Evolutionary conservation across 129 eudicot genomes (phyloP).

Genomic region (Glebionis coronaria): DNA sequence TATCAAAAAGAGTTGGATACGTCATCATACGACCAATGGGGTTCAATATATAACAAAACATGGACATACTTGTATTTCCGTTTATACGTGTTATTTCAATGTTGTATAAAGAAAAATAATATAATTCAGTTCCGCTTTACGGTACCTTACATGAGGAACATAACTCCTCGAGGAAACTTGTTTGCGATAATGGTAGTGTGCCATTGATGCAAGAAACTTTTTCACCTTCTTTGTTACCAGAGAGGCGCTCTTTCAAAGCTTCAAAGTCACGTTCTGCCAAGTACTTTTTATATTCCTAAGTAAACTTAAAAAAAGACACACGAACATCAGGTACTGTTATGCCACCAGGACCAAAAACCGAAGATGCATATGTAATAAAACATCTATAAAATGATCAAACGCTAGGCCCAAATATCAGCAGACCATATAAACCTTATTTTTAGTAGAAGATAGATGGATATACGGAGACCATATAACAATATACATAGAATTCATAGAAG

Average conservation of each 20-base stretch:
- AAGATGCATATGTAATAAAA: slow-evolving; percentile 10
- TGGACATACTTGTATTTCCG: not conserved
- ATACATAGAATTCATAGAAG: no score
- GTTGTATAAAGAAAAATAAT: not conserved
- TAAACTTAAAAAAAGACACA: slow-evolving; percentile 63
- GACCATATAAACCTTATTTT: no score
- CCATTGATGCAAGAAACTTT: slow-evolving; percentile 88
- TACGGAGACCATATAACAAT: no score
- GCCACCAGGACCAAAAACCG: not conserved
- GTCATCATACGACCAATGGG: not conserved
- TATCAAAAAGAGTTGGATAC: not conserved
- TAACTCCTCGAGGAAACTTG: slow-evolving; percentile 45
- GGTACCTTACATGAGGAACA: slow-evolving; percentile 67
- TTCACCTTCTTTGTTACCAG: slow-evolving; percentile 63
- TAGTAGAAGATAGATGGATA: no score
- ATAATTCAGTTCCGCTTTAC: not conserved
- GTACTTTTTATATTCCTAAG: slow-evolving; percentile 91
- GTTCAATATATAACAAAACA: not conserved
- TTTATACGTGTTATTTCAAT: not conserved
- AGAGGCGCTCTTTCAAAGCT: slow-evolving; percentile 81
- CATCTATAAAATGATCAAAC: not conserved
- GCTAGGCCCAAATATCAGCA: slow-evolving; percentile 14
- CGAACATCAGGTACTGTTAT: slow-evolving; percentile 44
- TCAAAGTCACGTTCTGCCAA: slow-evolving; percentile 80
- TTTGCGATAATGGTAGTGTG: slow-evolving; percentile 57